These are phyloP conservation scores for Fraxinus greggii DNA, from an alignment of 305 asterid genomes.

Conservation along the genomic window DNA sequence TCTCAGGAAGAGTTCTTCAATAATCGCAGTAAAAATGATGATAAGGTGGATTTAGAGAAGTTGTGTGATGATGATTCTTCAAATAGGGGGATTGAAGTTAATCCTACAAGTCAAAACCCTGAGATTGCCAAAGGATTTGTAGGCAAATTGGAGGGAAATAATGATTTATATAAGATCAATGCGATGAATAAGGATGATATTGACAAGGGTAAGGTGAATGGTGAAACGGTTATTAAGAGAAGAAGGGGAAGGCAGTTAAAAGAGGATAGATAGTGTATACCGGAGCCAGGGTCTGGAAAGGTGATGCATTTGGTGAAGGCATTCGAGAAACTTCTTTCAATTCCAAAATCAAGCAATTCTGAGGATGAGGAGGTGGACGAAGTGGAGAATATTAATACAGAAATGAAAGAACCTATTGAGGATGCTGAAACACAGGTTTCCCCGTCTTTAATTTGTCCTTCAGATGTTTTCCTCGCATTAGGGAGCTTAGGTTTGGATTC, in stretches of 20 bases:
- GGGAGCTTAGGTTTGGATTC: constrained; percentile 77
- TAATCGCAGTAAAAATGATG: constrained; percentile 25
- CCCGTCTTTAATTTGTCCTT: constrained; percentile 59
- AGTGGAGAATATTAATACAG: constrained; percentile 32
- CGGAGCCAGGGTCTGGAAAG: constrained; percentile 38
- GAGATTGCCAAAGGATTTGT: constrained; percentile 16
- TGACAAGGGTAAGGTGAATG: constrained; percentile 16
- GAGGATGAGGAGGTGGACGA: constrained; percentile 49
- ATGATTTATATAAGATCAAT: constrained; percentile 8
- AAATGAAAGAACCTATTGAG: constrained; percentile 29
- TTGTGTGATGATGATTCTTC: constrained; percentile 16
- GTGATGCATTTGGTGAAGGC: constrained; percentile 57
- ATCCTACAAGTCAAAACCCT: background rate
- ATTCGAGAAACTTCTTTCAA: constrained; percentile 48
- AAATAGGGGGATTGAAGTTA: constrained; percentile 22
- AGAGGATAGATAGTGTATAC: constrained; percentile 39
- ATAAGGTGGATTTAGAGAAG: constrained; percentile 30
- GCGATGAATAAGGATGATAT: constrained; percentile 10
- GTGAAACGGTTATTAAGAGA: constrained; percentile 47
- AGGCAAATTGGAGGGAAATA: constrained; percentile 22
- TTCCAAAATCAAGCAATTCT: constrained; percentile 33
- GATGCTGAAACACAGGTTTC: constrained; percentile 44
- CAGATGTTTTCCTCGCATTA: constrained; percentile 57
- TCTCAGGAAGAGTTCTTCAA: constrained; percentile 63
- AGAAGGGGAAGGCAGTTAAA: constrained; percentile 50